Evolutionary conservation across 495 filamentous ascomycete species (phyloP).

Genomic region (Penicillium pancosmium): DNA sequence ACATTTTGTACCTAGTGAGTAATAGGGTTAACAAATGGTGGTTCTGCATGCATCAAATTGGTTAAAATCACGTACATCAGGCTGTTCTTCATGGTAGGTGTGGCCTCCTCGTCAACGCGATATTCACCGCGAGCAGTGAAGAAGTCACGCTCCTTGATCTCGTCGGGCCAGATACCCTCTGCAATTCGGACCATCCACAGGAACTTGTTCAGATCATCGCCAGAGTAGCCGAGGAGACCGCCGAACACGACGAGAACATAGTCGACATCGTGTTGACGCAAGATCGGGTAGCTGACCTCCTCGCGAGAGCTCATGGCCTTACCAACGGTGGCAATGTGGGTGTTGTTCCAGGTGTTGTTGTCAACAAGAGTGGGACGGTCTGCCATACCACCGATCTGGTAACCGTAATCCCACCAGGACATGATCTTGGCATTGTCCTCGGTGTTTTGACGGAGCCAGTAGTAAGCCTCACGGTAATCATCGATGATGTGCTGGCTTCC

Average conservation of each 20-base stretch:
- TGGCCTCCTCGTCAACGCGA: slow-evolving; percentile 88
- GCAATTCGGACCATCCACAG: slow-evolving; percentile 99
- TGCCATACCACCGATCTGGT: slow-evolving; percentile 99
- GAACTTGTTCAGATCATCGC: slow-evolving; percentile 99
- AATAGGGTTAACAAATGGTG: slow-evolving; percentile 22
- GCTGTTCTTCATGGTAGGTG: slow-evolving; percentile 98
- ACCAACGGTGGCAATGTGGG: slow-evolving; percentile 98
- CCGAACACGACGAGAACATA: slow-evolving; percentile 98
- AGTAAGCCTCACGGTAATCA: slow-evolving; percentile 99
- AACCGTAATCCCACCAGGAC: slow-evolving; percentile 99
- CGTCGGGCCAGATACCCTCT: slow-evolving; percentile 98
- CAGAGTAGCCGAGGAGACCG: slow-evolving; percentile 95
- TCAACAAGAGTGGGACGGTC: slow-evolving; percentile 97
- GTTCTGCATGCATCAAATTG: slow-evolving; percentile 30
- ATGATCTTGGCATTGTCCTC: slow-evolving; percentile 94
- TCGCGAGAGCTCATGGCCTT: slow-evolving; percentile 98
- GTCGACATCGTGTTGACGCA: slow-evolving; percentile 97
- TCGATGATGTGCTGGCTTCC: slow-evolving; percentile 98
- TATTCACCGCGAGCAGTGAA: slow-evolving; percentile 97
- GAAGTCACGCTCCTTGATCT: slow-evolving; percentile 96
- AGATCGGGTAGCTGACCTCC: slow-evolving; percentile 97
- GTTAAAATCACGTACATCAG: slow-evolving; percentile 72
- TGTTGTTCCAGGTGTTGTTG: slow-evolving; percentile 99
- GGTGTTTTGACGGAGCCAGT: slow-evolving; percentile 99
- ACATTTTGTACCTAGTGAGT: slow-evolving; percentile 94